Base-by-base conservation (phyloP, 169 alveolate genomes). In the Cryptosporidium baileyi region DNA sequence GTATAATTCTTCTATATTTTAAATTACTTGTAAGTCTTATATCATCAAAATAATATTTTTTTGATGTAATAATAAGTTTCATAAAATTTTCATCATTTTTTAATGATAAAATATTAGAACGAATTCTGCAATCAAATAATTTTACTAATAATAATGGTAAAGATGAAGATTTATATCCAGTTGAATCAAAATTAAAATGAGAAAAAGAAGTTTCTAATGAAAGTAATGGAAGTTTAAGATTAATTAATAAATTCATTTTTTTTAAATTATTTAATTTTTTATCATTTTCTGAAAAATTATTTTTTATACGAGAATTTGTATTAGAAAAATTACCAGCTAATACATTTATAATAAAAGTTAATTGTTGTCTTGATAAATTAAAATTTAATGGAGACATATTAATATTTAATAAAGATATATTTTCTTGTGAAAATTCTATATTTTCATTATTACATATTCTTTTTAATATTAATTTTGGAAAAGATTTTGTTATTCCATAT, bases 121-220 rank as follows among this genome's bases (percentile, higher is more conserved):
- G 30, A n/a, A 74, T 51, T 17, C 43, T 34, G 22, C 85, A 74
- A n/a, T 74, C 67, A 15, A 38, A 15, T 2, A 74, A 45, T 28
- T 38, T 51, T 28, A 74, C 34, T 17, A 74, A 22, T 28, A 59
- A 34, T 22, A 74, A 38, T 2, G 85, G 85, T 17, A 74, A 34
- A 22, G 85, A 51, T 24, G 43, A 24, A 24, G 41, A 28, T 26
- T 13, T 30, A 28, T n/a, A 36, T 1, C 74, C 61, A 5, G 11
- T 24, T 57, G 49, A 15, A 51, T 38, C 6, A 26, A 26, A 57
- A 9, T 36, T 45, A 1, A 19, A 32, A 36, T 74, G 85, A 17
- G 85, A 54, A 74, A 74, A 74, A 1, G 85, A 74, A 1, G 85
- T 74, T 57, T 74, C 85, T 15, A 74, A 54, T 38, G 85, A 74